phyloP scores from a whole-genome alignment of 345 rosid genomes.

The Murraya paniculata region DNA sequence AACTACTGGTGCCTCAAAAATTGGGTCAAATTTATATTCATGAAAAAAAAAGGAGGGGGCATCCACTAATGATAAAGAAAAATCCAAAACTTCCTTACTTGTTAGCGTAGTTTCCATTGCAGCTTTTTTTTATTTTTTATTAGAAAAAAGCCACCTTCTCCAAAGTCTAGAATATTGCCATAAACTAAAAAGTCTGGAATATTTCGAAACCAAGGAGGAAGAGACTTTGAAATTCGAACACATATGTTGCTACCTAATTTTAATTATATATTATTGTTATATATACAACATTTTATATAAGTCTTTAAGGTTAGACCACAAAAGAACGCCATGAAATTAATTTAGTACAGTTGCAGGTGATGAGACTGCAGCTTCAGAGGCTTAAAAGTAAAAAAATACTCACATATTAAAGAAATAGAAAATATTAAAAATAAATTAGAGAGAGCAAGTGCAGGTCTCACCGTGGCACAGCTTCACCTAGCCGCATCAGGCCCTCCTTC shows the following conservation, averaged over 20 bases:
- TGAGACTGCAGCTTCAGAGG: not conserved
- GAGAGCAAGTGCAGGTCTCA: not conserved
- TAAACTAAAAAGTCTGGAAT: not conserved
- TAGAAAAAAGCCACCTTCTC: not conserved
- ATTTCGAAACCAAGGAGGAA: not conserved
- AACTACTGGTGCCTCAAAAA: not conserved
- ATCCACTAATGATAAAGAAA: too few relatives aligned
- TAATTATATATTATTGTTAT: not conserved
- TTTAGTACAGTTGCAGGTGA: not conserved
- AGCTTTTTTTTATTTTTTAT: not conserved
- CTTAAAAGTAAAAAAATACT: not conserved
- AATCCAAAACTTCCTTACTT: too few relatives aligned
- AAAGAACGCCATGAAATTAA: not conserved
- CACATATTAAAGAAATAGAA: not conserved
- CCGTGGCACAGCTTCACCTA: constrained; percentile 26
- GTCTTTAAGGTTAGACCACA: not conserved
- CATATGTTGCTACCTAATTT: not conserved
- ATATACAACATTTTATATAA: not conserved
- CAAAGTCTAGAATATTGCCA: too few relatives aligned
- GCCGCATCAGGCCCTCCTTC: constrained; percentile 25
- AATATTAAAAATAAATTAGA: not conserved
- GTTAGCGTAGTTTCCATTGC: not conserved
- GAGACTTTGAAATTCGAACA: not conserved
- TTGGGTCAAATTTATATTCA: not conserved
- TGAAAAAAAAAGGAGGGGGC: not conserved